A percentile compares a stretch with the other conserved stretches of the same genome.
Evolutionary conservation across 257 asterid genomes (phyloP).

Genomic region (Lavandula angustifolia): DNA sequence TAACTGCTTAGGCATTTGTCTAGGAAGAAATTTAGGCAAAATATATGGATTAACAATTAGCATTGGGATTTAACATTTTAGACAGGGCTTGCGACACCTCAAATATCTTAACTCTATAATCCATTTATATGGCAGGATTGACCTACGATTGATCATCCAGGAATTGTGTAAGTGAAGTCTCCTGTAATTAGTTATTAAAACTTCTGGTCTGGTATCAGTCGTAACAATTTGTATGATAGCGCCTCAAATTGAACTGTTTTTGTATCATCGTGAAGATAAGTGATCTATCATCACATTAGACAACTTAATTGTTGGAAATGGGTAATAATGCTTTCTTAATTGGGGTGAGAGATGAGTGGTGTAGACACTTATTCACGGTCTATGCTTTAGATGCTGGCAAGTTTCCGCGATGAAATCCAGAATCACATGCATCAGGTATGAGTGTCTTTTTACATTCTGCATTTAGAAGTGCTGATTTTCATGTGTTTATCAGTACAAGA

Average conservation of each 20-base stretch:
- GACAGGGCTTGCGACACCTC: not conserved
- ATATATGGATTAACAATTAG: not conserved
- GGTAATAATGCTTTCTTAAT: constrained; percentile 9
- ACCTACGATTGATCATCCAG: not conserved
- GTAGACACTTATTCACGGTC: not conserved
- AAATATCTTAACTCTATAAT: not conserved
- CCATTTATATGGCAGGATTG: not conserved
- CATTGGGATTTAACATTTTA: not conserved
- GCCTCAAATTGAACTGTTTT: not conserved
- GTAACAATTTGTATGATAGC: not conserved
- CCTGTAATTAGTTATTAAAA: not conserved
- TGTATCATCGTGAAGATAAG: not conserved
- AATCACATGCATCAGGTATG: constrained; percentile 87
- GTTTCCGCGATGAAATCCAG: constrained; percentile 56
- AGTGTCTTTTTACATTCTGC: constrained; percentile 11
- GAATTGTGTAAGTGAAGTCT: not conserved
- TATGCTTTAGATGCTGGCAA: constrained; percentile 45
- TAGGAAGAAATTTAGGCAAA: not conserved
- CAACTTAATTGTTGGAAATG: not conserved
- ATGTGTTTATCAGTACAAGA: constrained; percentile 65
- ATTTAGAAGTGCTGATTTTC: constrained; percentile 35
- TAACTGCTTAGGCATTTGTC: not conserved
- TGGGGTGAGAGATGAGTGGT: not conserved
- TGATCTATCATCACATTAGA: constrained; percentile 5
- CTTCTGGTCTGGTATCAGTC: not conserved